These are phyloP conservation scores for Fusarium bulbicola DNA, from an alignment of 2,329 filamentous ascomycete genomes.

Conservation along the genomic window DNA sequence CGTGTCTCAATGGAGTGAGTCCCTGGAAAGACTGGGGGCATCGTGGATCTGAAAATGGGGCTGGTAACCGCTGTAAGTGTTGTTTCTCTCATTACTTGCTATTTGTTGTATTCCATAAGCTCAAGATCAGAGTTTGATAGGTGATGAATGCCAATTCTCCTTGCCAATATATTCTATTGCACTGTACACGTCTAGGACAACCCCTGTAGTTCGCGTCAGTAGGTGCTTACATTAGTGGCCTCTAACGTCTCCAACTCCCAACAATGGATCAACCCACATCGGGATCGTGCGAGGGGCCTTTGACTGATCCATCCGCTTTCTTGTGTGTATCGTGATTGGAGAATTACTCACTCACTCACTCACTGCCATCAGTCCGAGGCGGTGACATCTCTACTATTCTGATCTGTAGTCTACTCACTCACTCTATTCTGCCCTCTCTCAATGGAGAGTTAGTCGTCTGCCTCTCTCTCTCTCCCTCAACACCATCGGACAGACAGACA, in stretches of 20 bases:
- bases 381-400: constrained; percentile 21
- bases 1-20: neutral
- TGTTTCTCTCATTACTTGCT: neutral
- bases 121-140: neutral
- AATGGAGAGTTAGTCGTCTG: constrained; percentile 15
- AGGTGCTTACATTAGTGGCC: neutral
- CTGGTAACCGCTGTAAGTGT: neutral
- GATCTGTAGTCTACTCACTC: neutral
- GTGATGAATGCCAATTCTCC: too few relatives aligned
- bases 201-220: constrained; percentile 8
- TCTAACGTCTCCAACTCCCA: constrained; percentile 5
- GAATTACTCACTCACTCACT: constrained; percentile 16
- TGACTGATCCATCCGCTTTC: constrained; percentile 27
- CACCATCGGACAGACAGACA: constrained; percentile 7
- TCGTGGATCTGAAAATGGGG: constrained; percentile 12
- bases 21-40: constrained; percentile 1
- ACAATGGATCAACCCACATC: constrained; percentile 33
- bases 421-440: neutral
- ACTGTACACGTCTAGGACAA: neutral
- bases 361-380: constrained; percentile 11
- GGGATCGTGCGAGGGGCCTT: constrained; percentile 25
- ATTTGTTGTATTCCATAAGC: neutral
- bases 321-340: constrained; percentile 37
- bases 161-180: neutral
- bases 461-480: neutral